Base-by-base conservation (phyloP, 2,329 filamentous ascomycete genomes). In the Ophiobolus disseminans region DNA sequence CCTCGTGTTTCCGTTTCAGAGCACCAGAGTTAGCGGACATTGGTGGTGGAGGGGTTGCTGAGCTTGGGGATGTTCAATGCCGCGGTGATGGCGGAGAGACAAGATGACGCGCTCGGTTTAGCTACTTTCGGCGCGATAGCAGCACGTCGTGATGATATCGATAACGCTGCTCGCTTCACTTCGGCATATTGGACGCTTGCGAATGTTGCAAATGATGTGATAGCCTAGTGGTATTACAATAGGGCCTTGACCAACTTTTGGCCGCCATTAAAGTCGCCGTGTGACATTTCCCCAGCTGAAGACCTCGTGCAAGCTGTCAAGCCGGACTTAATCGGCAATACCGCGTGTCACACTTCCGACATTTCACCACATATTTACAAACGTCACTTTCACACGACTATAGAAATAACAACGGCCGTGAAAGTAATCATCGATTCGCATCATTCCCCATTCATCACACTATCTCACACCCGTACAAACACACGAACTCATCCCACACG, bases 1-100 rank as follows among this genome's bases (percentile, higher is more conserved):
- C 60, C 50, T 69, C 60, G 55, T 71, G 68, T 63, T 72, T 73
- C 35, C 70, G 66, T 66, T 73, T 73, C 51, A 67, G 59, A 43
- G 66, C 60, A 50, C 58, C 60, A 44, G 64, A 25, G 51, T 59
- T 62, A 48, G 57, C 53, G 57, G 69, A 71, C 69, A 72, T 72
- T 70, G 66, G 64, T n/a, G 48, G 43, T 32, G 53, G 43, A 50
- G 53, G 17, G 34, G 45, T 43, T 52, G 47, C 50, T 50, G 53
- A 60, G 55, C 50, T 57, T 40, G 58, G 39, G 40, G 14, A 53
- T 42, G 51, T 46, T 50, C 40, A 42, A 50, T 48, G 55, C 55
- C 52, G 55, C 49, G 49, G 57, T 53, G 41, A 58, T 59, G 58
- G 46, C 50, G 54, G 42, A 40, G 53, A n/a, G n/a, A n/a, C n/a